These are phyloP conservation scores for Penicillium crystallinum DNA, from an alignment of 495 filamentous ascomycete species.

Conservation along the genomic window DNA sequence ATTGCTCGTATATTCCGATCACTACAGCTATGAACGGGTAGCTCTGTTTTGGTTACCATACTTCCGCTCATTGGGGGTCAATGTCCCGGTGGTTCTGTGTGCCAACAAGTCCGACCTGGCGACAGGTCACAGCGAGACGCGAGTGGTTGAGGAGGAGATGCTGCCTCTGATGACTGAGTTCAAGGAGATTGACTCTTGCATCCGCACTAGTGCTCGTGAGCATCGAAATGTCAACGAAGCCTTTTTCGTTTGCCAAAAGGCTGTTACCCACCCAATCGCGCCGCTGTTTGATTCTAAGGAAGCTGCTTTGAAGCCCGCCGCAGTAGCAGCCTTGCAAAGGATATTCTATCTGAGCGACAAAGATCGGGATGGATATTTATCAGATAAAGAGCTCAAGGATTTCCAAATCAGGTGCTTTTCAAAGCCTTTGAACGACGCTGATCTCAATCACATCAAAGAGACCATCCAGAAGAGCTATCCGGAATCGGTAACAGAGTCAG, in stretches of 20 bases:
- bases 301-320: conserved; percentile 77
- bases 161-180: conserved; percentile 97
- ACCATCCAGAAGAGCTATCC: conserved; percentile 66
- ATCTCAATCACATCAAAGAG: conserved; percentile 82
- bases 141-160: conserved; percentile 95
- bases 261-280: conserved; percentile 96
- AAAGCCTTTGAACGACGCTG: conserved; percentile 69
- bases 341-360: conserved; percentile 95
- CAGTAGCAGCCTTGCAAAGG: conserved; percentile 74
- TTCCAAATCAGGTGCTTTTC: conserved; percentile 91
- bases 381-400: conserved; percentile 81
- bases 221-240: conserved; percentile 95
- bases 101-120: conserved; percentile 92
- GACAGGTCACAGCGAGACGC: conserved; percentile 61
- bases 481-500: conserved; percentile 59
- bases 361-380: conserved; percentile 92
- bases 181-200: conserved; percentile 97
- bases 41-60: conserved; percentile 97
- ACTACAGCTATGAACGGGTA: conserved; percentile 97
- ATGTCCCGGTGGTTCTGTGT: conserved; percentile 95
- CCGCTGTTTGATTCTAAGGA: conserved; percentile 97
- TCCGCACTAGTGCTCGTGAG: conserved; percentile 89
- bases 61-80: conserved; percentile 93
- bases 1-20: conserved; percentile 93
- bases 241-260: conserved; percentile 96